phyloP scores from a whole-genome alignment of 176 grass and related monocot genomes.

The Alopecurus myosuroides region DNA sequence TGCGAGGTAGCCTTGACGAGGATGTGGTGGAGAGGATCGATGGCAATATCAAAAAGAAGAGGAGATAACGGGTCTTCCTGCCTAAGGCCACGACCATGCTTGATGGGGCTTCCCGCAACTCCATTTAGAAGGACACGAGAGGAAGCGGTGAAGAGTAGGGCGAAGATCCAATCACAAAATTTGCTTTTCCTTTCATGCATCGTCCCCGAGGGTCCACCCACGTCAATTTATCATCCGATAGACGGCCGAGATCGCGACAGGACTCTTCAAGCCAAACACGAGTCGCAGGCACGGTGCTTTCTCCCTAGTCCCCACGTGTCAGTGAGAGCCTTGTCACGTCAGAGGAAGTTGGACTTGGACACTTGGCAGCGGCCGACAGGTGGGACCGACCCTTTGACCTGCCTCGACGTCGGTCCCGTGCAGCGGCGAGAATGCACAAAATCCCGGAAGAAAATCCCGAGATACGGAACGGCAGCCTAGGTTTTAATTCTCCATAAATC shows the following conservation, averaged over 20 bases:
- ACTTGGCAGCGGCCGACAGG: conserved; percentile 21
- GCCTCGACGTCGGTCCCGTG: conserved; percentile 45
- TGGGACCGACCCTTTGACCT: conserved; percentile 33
- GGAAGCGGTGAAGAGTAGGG: too few species aligned
- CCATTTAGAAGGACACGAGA: too few species aligned
- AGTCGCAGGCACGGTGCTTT: not conserved
- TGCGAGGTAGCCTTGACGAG: too few species aligned
- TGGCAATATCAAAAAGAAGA: too few species aligned
- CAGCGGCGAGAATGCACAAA: not conserved
- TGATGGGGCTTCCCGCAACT: too few species aligned
- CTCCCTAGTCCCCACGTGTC: not conserved
- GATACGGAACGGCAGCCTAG: conserved; percentile 6
- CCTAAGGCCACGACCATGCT: too few species aligned
- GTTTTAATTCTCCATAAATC: conserved; percentile 23
- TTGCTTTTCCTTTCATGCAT: not conserved
- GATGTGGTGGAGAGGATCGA: too few species aligned
- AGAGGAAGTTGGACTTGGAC: not conserved
- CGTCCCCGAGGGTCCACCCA: not conserved
- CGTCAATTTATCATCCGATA: not conserved
- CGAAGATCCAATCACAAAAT: too few species aligned
- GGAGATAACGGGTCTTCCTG: too few species aligned
- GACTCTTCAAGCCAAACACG: not conserved
- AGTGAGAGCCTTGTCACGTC: not conserved
- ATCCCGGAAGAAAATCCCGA: not conserved
- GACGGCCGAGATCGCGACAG: not conserved